These are phyloP conservation scores for Phaeosphaeria sp. DNA, from an alignment of 2,329 filamentous ascomycete species.

Conservation along the genomic window DNA sequence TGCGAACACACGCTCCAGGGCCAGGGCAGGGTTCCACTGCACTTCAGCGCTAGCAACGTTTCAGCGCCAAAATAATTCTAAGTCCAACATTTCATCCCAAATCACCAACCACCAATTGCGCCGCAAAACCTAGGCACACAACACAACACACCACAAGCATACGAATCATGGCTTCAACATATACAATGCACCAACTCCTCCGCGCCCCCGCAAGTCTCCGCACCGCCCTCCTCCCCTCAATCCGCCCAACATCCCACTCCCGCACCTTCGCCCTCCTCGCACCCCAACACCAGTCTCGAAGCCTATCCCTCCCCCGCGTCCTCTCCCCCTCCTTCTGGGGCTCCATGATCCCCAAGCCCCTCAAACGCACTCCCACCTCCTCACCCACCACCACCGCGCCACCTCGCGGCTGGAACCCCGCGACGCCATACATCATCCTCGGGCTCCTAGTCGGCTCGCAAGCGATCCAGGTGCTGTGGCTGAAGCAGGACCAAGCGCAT, in stretches of 20 bases:
- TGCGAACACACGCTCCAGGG: background rate
- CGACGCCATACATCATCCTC: slow-evolving; percentile 70
- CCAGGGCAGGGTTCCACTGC: background rate
- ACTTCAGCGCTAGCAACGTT: background rate
- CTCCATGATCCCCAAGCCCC: slow-evolving; percentile 44
- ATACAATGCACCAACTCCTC: slow-evolving; percentile 36
- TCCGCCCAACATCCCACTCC: slow-evolving; percentile 28
- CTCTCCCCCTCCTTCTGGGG: slow-evolving; percentile 47
- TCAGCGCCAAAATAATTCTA: background rate
- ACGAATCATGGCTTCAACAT: slow-evolving; percentile 32
- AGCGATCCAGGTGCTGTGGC: slow-evolving; percentile 87
- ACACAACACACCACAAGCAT: background rate
- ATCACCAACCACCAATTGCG: background rate
- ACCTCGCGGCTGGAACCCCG: slow-evolving; percentile 59
- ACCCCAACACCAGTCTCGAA: slow-evolving; percentile 17
- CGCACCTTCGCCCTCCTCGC: slow-evolving; percentile 32
- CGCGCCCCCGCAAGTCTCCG: slow-evolving; percentile 31
- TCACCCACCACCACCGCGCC: background rate
- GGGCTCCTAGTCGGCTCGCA: slow-evolving; percentile 89
- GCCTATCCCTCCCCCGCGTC: slow-evolving; percentile 43
- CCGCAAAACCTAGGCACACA: too few relatives aligned
- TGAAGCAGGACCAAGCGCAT: slow-evolving; percentile 76
- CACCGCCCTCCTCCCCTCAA: slow-evolving; percentile 16
- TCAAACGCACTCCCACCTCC: slow-evolving; percentile 11
- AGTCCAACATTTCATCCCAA: background rate